Evolutionary conservation across 192 early-diverging fungal genomes (phyloP).

Genomic region (Podila horticola): DNA sequence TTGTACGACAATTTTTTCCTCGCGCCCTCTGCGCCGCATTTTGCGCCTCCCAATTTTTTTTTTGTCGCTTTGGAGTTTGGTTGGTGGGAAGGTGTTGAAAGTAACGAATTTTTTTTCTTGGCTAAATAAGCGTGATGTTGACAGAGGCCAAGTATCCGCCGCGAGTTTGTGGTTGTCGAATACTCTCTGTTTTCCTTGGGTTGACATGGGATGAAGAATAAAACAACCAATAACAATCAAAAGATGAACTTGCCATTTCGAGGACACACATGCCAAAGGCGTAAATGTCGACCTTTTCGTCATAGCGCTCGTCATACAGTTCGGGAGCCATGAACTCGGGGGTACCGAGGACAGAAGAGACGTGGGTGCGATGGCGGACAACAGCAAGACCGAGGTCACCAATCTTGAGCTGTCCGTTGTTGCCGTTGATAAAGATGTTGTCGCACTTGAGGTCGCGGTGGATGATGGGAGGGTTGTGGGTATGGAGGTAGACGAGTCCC

Average conservation of each 20-base stretch:
- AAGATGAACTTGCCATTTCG: conserved; percentile 57
- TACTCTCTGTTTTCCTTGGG: neutral
- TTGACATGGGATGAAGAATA: neutral
- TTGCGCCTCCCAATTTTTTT: too few species aligned
- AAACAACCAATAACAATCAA: conserved; percentile 7
- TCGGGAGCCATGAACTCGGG: conserved; percentile 95
- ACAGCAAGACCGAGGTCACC: conserved; percentile 85
- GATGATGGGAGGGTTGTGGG: conserved; percentile 83
- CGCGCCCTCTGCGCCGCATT: too few species aligned
- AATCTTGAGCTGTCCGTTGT: conserved; percentile 89
- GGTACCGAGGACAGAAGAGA: conserved; percentile 78
- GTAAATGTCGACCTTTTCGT: conserved; percentile 90
- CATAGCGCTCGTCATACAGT: conserved; percentile 89
- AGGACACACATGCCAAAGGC: conserved; percentile 88
- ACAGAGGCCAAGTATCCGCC: neutral
- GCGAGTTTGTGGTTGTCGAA: too few species aligned
- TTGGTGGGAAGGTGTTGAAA: too few species aligned
- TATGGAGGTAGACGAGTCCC: conserved; percentile 84
- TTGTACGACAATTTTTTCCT: too few species aligned
- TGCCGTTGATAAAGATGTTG: conserved; percentile 92
- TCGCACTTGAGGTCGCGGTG: conserved; percentile 80
- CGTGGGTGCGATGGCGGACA: conserved; percentile 70
- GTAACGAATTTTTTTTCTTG: too few species aligned
- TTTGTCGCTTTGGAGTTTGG: too few species aligned
- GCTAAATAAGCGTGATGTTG: too few species aligned